Conservation (phyloP, 2,329 filamentous ascomycete genomes). For the Diaporthe nobilis region DNA sequence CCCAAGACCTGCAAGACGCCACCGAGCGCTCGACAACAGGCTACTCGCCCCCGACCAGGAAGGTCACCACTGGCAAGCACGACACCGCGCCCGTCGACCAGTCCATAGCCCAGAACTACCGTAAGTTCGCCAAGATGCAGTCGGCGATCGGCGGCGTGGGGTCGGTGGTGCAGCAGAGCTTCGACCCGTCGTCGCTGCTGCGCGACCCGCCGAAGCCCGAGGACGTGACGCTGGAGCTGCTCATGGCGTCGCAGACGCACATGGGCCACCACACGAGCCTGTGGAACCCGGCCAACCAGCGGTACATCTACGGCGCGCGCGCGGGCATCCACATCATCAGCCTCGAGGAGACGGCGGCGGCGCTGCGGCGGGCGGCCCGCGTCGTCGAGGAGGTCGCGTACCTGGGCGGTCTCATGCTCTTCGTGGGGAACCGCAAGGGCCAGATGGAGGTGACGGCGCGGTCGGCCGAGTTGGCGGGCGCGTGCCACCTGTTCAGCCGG, state of each 20-base stretch:
- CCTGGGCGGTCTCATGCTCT: slow-evolving; percentile 87
- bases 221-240: slow-evolving; percentile 90
- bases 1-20: slow-evolving; percentile 34
- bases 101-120: slow-evolving; percentile 52
- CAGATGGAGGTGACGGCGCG: slow-evolving; percentile 86
- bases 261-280: slow-evolving; percentile 91
- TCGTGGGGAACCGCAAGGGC: slow-evolving; percentile 87
- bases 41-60: slow-evolving; percentile 7
- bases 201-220: slow-evolving; percentile 80
- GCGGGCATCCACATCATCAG: slow-evolving; percentile 94
- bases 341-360: slow-evolving; percentile 88
- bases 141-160: slow-evolving; percentile 64
- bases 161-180: slow-evolving; percentile 65
- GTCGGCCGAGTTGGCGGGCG: slow-evolving; percentile 82
- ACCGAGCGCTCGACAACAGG: slow-evolving; percentile 3
- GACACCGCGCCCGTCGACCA: slow-evolving; percentile 12
- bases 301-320: slow-evolving; percentile 93
- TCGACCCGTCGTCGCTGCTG: slow-evolving; percentile 77
- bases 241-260: slow-evolving; percentile 89
- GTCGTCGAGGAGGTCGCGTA: slow-evolving; percentile 90
- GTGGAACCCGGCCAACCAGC: slow-evolving; percentile 95
- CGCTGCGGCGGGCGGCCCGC: slow-evolving; percentile 93
- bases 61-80: not conserved
- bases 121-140: slow-evolving; percentile 58
- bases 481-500: slow-evolving; percentile 90